Evolutionary conservation across 1,284 basidiomycete species (phyloP).

Genomic region (Ustanciosporium gigantosporum): DNA sequence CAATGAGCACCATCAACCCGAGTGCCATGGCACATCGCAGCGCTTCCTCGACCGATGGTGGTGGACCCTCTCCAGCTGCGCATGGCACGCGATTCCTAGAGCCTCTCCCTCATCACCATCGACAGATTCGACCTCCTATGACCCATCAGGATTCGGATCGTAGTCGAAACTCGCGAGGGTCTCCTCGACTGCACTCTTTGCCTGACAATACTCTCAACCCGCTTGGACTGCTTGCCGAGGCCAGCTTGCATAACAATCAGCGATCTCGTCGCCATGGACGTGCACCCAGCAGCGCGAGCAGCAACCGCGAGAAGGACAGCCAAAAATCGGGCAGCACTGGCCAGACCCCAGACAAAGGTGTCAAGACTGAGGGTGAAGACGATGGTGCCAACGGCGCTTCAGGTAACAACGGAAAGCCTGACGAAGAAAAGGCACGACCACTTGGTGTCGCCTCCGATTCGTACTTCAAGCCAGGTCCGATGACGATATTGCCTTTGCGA

Average conservation of each 20-base stretch:
- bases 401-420: not conserved
- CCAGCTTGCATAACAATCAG: constrained; percentile 56
- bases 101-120: constrained; percentile 32
- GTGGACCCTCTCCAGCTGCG: constrained; percentile 15
- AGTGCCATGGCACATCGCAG: constrained; percentile 31
- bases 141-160: constrained; percentile 14
- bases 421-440: constrained; percentile 8
- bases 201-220: constrained; percentile 60
- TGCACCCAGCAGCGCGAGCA: constrained; percentile 16
- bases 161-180: constrained; percentile 23
- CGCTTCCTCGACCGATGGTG: constrained; percentile 28
- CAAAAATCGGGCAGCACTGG: constrained; percentile 17
- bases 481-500: constrained; percentile 65
- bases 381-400: constrained; percentile 6
- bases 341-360: constrained; percentile 22
- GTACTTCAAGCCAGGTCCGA: constrained; percentile 87
- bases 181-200: constrained; percentile 61
- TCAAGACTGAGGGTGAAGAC: constrained; percentile 28
- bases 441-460: constrained; percentile 84
- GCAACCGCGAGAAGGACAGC: constrained; percentile 31
- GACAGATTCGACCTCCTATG: constrained; percentile 8
- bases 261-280: constrained; percentile 17
- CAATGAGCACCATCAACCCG: constrained; percentile 34
- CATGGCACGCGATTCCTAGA: constrained; percentile 39
- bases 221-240: constrained; percentile 60